phyloP scores from a whole-genome alignment of 768 basidiomycete species.

The Porpolomopsis calyptriformis region DNA sequence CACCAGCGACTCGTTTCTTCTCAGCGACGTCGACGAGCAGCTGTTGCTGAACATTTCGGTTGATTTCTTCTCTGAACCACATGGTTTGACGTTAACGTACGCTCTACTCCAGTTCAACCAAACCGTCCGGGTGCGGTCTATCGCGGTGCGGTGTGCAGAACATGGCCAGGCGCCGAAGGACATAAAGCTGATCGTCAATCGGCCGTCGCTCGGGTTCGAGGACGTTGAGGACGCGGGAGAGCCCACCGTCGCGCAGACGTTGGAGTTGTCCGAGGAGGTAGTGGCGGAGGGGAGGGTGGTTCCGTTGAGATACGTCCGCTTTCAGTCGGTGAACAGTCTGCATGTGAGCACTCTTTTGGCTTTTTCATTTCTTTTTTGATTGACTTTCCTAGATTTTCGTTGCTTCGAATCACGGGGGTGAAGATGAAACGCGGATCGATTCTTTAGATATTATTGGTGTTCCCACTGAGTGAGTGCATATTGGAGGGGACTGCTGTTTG shows the following conservation, averaged over 20 bases:
- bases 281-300: conserved; percentile 37
- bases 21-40: conserved; percentile 67
- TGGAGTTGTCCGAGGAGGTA: conserved; percentile 42
- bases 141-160: conserved; percentile 37
- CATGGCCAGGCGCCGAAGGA: conserved; percentile 41
- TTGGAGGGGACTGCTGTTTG: too few relatives aligned
- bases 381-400: conserved; percentile 48
- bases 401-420: conserved; percentile 50
- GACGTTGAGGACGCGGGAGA: conserved; percentile 49
- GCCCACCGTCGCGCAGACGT: conserved; percentile 42
- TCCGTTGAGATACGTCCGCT: conserved; percentile 52
- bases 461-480: conserved; percentile 40
- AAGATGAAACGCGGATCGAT: conserved; percentile 59
- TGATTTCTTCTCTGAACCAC: conserved; percentile 17
- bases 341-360: conserved; percentile 35
- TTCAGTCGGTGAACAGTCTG: conserved; percentile 56
- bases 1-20: conserved; percentile 35
- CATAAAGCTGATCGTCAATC: conserved; percentile 56
- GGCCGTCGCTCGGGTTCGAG: conserved; percentile 49
- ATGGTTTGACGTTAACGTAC: background rate
- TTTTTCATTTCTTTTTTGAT: background rate
- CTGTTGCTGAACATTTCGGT: conserved; percentile 59
- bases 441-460: conserved; percentile 54
- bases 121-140: conserved; percentile 49
- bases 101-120: conserved; percentile 51